Evolutionary conservation across 345 rosid species (phyloP), one percentile per base, ranked within the genome.

Genomic region (Linum lewisii): DNA sequence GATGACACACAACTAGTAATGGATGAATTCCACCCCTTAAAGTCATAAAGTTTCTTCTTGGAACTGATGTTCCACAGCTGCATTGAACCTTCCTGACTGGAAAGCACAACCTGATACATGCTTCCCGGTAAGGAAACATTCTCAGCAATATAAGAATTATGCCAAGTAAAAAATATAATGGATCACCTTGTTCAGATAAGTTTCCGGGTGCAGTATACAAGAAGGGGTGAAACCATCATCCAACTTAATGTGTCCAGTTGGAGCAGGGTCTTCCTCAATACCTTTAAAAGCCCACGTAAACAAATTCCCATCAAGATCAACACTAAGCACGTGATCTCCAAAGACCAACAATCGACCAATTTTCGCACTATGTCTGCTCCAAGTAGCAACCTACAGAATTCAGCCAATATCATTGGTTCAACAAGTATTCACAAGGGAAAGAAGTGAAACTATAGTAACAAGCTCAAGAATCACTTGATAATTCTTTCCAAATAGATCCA

Each of bases 61-160:
- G 99, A 83, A 70, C 89, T 93, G 24, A 89, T 78, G 65, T 93
- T 93, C 99, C 97, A 93, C 63, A 89, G 90, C 83, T 89, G 97
- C 73, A 93, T 66, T 9, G 79, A 66, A 67, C 99, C 99, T 63
- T 93, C 85, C 59, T 84, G 88, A 66, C 94, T 89, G 63, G 92
- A 97, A 10, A 89, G 66, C 70, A 91, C 75, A 73, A 91, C 83
- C 98, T 91, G 71, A 42, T 19, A 77, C 37, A 69, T 21, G 38
- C 38, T 64, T 70, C 60, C 58, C 22, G 49, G 67, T 54, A 54
- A 23, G 57, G 23, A 51, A 22, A 54, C 26, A 21, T 21, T 13
- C 34, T 21, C 26, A 4, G 11, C 4, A 22, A 54, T 15, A 54
- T 9, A 22, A 24, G 16, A 21, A 22, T 23, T 21, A 22, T 8